Evolutionary conservation across 75 land plant genomes (phyloP).

Genomic region (Cunninghamia lanceolata): DNA sequence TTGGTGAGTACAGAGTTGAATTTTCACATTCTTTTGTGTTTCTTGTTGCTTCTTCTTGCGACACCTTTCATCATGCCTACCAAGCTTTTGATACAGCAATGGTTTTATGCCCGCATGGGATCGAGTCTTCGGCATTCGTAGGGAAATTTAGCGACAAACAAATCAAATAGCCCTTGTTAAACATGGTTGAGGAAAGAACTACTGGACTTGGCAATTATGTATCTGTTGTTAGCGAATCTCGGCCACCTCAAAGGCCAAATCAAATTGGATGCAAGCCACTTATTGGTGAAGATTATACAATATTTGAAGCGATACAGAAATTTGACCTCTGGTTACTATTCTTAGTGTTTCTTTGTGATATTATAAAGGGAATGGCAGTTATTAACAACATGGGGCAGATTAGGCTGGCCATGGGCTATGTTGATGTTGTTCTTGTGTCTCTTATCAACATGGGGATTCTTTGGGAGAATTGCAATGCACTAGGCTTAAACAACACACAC

Average conservation of each 20-base stretch:
- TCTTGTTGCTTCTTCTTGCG: constrained; percentile 51
- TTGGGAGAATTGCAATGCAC: constrained; percentile 85
- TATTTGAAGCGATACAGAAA: constrained; percentile 57
- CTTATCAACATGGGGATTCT: constrained; percentile 87
- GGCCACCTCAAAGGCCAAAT: background rate
- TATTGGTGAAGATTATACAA: constrained; percentile 70
- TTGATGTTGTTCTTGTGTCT: constrained; percentile 83
- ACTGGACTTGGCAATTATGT: background rate
- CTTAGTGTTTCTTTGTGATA: constrained; percentile 71
- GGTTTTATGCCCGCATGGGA: background rate
- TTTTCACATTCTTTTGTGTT: constrained; percentile 36
- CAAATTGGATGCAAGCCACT: constrained; percentile 15
- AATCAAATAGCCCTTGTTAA: constrained; percentile 8
- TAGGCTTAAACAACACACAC: no score
- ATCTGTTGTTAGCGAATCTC: background rate
- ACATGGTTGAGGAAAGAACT: background rate
- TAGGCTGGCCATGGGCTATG: constrained; percentile 80
- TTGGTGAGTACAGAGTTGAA: constrained; percentile 20
- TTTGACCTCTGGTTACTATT: constrained; percentile 88
- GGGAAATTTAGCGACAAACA: background rate
- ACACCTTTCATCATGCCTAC: constrained; percentile 58
- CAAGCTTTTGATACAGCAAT: background rate
- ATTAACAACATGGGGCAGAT: constrained; percentile 90
- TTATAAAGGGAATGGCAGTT: constrained; percentile 79
- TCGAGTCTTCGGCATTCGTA: background rate